Percentiles rank a stretch among this genome's conserved stretches.
Conservation (phyloP, 192 early-diverging fungal genomes). For the Umbelopsis ramanniana region DNA sequence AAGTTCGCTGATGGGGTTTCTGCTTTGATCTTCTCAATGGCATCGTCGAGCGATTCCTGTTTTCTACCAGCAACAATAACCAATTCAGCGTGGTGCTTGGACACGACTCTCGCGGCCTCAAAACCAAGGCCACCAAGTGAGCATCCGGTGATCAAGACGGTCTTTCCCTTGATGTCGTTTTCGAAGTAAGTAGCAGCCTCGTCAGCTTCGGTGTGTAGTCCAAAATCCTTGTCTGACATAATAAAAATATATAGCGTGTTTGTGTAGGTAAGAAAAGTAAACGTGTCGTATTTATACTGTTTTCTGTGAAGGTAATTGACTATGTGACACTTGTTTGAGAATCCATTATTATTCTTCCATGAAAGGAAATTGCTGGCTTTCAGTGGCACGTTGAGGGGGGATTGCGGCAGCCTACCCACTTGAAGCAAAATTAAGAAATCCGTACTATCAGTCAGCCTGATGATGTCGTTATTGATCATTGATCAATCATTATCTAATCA, state of each 20-base stretch:
- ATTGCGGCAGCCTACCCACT: no score
- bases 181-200: neutral
- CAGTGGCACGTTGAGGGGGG: no score
- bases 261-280: no score
- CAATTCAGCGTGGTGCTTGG: conserved; percentile 22
- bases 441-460: no score
- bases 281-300: neutral
- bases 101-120: conserved; percentile 13
- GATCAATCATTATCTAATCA: no score
- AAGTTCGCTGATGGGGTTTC: neutral
- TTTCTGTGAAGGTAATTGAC: no score
- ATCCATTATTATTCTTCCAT: no score
- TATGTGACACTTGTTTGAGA: no score
- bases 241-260: neutral
- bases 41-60: conserved; percentile 11
- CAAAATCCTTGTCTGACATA: neutral
- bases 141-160: neutral
- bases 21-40: conserved; percentile 7
- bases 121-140: conserved; percentile 3
- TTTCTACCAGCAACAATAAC: conserved; percentile 26
- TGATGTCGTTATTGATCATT: no score
- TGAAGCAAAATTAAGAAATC: no score
- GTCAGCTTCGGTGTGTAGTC: neutral
- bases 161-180: neutral
- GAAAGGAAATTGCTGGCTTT: no score